Percentiles rank a stretch among this genome's conserved stretches.
These are phyloP conservation scores for Sugiyamaella pinicola DNA, from an alignment of 1,139 yeast species.

Conservation along the genomic window DNA sequence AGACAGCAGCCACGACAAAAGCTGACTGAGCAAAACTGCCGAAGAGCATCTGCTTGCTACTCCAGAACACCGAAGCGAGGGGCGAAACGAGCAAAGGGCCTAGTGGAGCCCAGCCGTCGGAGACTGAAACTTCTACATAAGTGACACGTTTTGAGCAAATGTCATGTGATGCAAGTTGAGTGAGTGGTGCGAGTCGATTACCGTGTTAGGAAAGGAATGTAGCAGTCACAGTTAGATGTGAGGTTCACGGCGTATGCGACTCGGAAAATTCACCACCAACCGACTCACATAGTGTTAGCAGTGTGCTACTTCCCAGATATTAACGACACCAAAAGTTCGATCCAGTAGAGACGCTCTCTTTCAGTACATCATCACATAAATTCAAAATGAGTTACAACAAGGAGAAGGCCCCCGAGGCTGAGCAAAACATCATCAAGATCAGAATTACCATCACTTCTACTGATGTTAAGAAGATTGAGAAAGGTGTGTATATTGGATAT, in stretches of 20 bases:
- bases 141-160: no score
- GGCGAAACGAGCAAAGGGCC: no score
- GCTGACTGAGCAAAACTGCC: no score
- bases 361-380: constrained; percentile 15
- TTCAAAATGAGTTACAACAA: constrained; percentile 44
- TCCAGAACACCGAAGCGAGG: no score
- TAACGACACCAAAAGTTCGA: constrained; percentile 18
- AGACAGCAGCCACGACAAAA: no score
- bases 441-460: constrained; percentile 99
- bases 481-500: constrained; percentile 47
- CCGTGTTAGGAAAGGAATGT: constrained; percentile 4
- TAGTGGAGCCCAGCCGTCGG: neutral
- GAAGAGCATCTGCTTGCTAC: no score
- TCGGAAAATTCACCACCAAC: constrained; percentile 11
- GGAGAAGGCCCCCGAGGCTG: constrained; percentile 77
- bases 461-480: constrained; percentile 98
- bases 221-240: neutral
- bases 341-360: constrained; percentile 18
- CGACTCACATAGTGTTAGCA: constrained; percentile 4
- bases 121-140: neutral
- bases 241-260: constrained; percentile 11
- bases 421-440: constrained; percentile 90
- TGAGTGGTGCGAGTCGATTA: neutral
- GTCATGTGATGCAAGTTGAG: no score
- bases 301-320: constrained; percentile 11